Evolutionary conservation across 768 basidiomycete genomes (phyloP), one percentile per base, ranked within the genome.

Genomic region (Coprinopsis strossmayeri): DNA sequence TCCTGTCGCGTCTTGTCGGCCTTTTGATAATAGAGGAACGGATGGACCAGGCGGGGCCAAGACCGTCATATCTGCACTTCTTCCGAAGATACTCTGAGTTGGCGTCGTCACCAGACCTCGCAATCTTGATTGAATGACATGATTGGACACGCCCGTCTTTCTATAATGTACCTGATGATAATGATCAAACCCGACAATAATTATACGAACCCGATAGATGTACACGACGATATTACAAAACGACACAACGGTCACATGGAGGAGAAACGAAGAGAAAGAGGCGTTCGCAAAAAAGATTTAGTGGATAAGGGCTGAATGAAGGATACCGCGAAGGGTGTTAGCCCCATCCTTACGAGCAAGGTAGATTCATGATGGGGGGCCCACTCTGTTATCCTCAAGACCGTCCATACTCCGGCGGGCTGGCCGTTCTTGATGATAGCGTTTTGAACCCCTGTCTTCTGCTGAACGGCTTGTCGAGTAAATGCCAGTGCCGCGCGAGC

Each of bases 401-500:
- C 60, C 62, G 60, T 69, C 70, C 52, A 64, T 55, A 57, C 62
- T 66, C 58, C 67, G 68, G 49, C 59, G 60, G 42, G 51, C 52
- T 39, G 53, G 58, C 57, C 64, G 64, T 61, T 76, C 75, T 57
- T 73, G 72, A 64, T 79, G 80, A 60, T 79, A 77, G 51, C 81
- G 76, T 69, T 81, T 82, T 46, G 69, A 61, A 38, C 77, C 71
- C 69, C 79, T 74, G 57, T 79, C 77, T 23, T 45, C 44, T 38
- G 35, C 44, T 12, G 45, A 32, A 11, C 37, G 45, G 21, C 44
- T 28, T 15, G 44, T 34, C 24, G 44, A 40, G 26, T 51, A 51
- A 13, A 27, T 24, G n/a, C 50, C 45, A 11, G 43, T 32, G 15
- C 28, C 43, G 30, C n/a, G 20, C 21, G 50, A 34, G 41, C 35